Conservation (phyloP, 139 green algal species). For the Pseudopediastrum boryanum region DNA sequence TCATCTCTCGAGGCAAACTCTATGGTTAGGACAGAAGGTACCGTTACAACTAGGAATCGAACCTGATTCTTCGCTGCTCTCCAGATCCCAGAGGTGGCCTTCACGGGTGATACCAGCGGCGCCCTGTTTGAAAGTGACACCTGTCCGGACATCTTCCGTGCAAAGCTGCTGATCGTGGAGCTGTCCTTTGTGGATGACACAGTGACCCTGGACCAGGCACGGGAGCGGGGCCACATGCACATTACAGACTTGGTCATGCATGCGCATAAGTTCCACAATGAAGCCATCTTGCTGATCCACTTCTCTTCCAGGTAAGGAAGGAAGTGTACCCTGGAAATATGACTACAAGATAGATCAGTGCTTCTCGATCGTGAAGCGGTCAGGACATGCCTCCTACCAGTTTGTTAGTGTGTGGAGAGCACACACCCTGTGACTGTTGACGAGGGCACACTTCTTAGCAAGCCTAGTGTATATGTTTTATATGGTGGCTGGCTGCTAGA, state of each 20-base stretch:
- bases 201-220: constrained; percentile 39
- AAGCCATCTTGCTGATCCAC: constrained; percentile 86
- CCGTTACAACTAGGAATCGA: no score
- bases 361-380: no score
- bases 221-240: constrained; percentile 74
- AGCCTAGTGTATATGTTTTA: no score
- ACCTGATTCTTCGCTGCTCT: no score
- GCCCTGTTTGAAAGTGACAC: constrained; percentile 60
- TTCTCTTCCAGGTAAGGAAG: constrained; percentile 22
- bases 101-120: constrained; percentile 85
- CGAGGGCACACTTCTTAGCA: no score
- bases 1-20: no score
- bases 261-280: constrained; percentile 78
- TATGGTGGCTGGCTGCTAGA: no score
- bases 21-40: no score
- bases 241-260: constrained; percentile 70
- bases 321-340: background rate
- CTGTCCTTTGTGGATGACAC: constrained; percentile 50
- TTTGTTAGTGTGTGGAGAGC: no score
- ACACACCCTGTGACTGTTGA: no score
- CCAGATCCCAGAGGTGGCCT: constrained; percentile 76
- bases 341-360: background rate
- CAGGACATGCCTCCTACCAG: no score
- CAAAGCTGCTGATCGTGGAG: constrained; percentile 77
- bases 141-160: constrained; percentile 50